Base-by-base conservation (phyloP, 768 basidiomycete species). In the Myochromella boudieri region DNA sequence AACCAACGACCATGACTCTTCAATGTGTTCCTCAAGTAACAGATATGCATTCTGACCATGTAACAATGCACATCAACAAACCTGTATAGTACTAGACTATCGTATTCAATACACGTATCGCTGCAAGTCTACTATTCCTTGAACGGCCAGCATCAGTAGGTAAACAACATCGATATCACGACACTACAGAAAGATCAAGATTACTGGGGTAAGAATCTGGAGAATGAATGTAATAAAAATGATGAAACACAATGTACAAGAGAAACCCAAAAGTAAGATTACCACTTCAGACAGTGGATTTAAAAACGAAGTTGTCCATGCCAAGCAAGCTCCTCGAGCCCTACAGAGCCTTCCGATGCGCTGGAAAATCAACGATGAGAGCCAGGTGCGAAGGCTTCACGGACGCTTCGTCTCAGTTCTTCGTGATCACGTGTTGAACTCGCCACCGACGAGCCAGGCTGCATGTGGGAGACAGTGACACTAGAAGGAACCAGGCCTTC, bases 401-500 rank as follows among this genome's bases (percentile, higher is more conserved):
- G 74, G 45, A 93, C 87, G 52, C 90, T 93, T 64, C 82, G 75
- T 59, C 88, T 71, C 45, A 93, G 72, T 64, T 91, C 88, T 49
- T 91, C 88, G 46, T 88, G 85, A n/a, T 87, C 85, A 43, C 78
- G 73, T 51, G 69, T 78, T 15, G 78, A 82, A 53, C 78, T 80
- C 34, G 74, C 82, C 27, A 86, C 69, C 24, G 85, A 87, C 39
- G 85, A 82, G 29, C 85, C 82, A 17, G 82, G 83, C 53, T 82
- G 81, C 55, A 83, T 70, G 49, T 88, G 85, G 21, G 85, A 86
- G 14, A 74, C 78, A 11, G 80, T 68, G 20, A 78, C 74, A 57
- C 85, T 87, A 33, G 78, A 80, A 5, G 83, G 77, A 43, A 79
- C 68, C 28, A 76, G 64, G 6, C 73, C 77, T 24, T 87, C 87